Evolutionary conservation across 805 yeast genomes (phyloP).

Genomic region (Candida schatavii): DNA sequence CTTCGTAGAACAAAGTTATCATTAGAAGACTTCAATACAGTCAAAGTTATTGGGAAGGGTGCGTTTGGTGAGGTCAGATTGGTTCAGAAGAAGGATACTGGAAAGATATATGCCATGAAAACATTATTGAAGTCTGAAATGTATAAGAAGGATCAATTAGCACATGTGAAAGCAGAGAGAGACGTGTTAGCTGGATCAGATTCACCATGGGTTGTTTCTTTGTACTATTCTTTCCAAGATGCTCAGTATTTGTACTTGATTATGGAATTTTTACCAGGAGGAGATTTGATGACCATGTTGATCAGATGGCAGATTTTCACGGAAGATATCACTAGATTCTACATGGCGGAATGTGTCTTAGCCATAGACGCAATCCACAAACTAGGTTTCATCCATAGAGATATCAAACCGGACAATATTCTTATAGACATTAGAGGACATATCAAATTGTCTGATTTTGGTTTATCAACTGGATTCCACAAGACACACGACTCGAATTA

Average conservation of each 20-base stretch:
- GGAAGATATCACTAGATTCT: conserved; percentile 88
- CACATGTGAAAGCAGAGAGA: conserved; percentile 93
- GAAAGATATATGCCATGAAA: conserved; percentile 92
- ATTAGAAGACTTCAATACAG: conserved; percentile 81
- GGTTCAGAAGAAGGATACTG: conserved; percentile 90
- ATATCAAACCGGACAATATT: conserved; percentile 95
- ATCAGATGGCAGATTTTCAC: conserved; percentile 92
- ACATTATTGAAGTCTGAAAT: conserved; percentile 86
- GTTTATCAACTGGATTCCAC: conserved; percentile 86
- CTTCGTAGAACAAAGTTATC: conserved; percentile 80
- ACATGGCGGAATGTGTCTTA: conserved; percentile 93
- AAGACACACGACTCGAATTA: conserved; percentile 89
- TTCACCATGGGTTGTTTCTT: conserved; percentile 85
- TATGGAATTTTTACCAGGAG: conserved; percentile 82
- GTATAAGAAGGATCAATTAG: conserved; percentile 91
- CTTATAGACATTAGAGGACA: conserved; percentile 77
- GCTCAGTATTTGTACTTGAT: conserved; percentile 69
- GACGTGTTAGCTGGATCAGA: conserved; percentile 91
- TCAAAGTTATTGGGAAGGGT: conserved; percentile 92
- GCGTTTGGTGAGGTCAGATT: conserved; percentile 97
- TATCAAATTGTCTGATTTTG: conserved; percentile 70
- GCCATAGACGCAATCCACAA: conserved; percentile 94
- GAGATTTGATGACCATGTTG: conserved; percentile 91
- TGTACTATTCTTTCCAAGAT: conserved; percentile 81
- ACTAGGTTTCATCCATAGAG: conserved; percentile 93